phyloP scores from a whole-genome alignment of 257 asterid species.

The Ligustrum vulgare region DNA sequence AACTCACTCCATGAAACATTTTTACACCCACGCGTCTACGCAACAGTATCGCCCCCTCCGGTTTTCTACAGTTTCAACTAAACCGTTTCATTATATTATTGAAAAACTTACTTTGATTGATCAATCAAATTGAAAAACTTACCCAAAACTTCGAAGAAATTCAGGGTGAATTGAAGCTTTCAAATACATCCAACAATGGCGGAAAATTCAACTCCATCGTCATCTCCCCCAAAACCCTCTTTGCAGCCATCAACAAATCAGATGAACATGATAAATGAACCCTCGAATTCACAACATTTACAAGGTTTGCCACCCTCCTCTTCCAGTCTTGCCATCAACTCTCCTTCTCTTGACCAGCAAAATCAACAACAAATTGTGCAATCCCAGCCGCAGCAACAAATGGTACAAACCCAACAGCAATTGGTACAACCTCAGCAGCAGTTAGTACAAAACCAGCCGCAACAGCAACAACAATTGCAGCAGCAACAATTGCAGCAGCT shows the following conservation, averaged over 20 bases:
- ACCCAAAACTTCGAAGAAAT: neutral
- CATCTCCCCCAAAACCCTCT: conserved; percentile 63
- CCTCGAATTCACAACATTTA: conserved; percentile 52
- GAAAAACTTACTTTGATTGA: neutral
- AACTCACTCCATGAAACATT: neutral
- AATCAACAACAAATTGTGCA: conserved; percentile 37
- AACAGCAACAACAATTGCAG: conserved; percentile 37
- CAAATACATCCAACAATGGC: conserved; percentile 41
- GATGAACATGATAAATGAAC: conserved; percentile 35
- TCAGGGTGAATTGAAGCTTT: neutral
- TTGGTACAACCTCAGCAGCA: conserved; percentile 41
- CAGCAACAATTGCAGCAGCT: conserved; percentile 40
- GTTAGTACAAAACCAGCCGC: conserved; percentile 35
- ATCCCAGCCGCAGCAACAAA: conserved; percentile 31
- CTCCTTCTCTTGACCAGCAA: conserved; percentile 49
- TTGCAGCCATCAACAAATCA: conserved; percentile 38
- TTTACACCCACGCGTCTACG: neutral
- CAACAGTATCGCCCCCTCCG: neutral
- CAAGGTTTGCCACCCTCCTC: conserved; percentile 45
- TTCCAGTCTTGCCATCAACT: conserved; percentile 23
- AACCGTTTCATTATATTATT: neutral
- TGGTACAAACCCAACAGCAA: conserved; percentile 18
- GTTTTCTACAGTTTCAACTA: conserved; percentile 1
- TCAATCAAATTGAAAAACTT: neutral
- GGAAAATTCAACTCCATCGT: conserved; percentile 56